A percentile compares a stretch with the other conserved stretches of the same genome.
Evolutionary conservation across 202 grass and related monocot species (phyloP).

Genomic region (Carex arenaria): DNA sequence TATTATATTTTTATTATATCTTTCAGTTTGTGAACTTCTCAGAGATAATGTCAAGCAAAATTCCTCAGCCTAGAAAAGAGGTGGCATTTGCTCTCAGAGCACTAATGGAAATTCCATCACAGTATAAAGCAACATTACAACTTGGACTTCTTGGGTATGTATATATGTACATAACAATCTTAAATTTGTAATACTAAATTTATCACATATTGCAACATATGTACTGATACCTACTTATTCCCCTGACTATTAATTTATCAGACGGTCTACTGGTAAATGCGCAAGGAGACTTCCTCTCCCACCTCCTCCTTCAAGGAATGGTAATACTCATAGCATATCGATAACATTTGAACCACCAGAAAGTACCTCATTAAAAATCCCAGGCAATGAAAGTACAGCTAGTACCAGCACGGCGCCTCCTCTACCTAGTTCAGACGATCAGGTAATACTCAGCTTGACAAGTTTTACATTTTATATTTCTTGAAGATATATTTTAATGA

Average conservation of each 20-base stretch:
- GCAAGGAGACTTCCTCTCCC: conserved; percentile 58
- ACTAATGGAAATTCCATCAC: conserved; percentile 92
- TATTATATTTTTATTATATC: neutral
- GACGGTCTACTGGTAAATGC: conserved; percentile 29
- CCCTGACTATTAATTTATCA: conserved; percentile 4
- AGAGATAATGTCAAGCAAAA: conserved; percentile 65
- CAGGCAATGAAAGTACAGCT: conserved; percentile 15
- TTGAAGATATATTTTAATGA: neutral
- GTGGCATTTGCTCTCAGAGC: conserved; percentile 77
- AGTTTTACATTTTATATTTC: neutral
- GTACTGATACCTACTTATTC: neutral
- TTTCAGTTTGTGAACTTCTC: conserved; percentile 91
- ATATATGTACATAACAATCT: conserved; percentile 13
- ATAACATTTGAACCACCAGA: conserved; percentile 28
- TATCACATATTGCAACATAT: conserved; percentile 1
- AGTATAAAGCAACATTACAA: conserved; percentile 84
- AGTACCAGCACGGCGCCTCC: conserved; percentile 12
- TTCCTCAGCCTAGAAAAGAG: conserved; percentile 54
- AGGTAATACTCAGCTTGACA: conserved; percentile 28
- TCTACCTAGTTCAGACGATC: conserved; percentile 25
- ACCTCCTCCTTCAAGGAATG: conserved; percentile 55
- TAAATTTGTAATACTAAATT: neutral
- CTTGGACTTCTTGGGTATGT: conserved; percentile 78
- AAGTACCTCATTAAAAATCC: conserved; percentile 20
- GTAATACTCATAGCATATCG: conserved; percentile 18